Conservation (phyloP, 352 stramenopile species). For the Globisporangium mamillatum region DNA sequence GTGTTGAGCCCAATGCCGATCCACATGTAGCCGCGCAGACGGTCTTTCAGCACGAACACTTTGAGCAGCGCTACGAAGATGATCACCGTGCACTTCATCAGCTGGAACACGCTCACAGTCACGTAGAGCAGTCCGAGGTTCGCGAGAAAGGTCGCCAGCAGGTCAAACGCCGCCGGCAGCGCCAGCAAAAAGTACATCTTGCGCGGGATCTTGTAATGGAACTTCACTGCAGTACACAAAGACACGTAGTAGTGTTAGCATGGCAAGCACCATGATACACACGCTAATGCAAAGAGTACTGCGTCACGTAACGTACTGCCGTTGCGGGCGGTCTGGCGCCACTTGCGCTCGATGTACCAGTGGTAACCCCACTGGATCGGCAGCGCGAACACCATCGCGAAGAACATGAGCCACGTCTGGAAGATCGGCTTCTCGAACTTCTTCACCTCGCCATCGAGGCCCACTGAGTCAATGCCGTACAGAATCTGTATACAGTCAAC, state of each 20-base stretch:
- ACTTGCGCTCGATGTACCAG: conserved; percentile 73
- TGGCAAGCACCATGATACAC: background rate
- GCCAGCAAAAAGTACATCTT: conserved; percentile 94
- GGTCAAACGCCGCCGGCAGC: conserved; percentile 92
- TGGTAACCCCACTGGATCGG: conserved; percentile 90
- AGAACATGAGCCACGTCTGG: conserved; percentile 96
- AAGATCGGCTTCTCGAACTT: conserved; percentile 95
- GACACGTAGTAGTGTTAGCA: conserved; percentile 5
- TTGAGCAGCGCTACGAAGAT: conserved; percentile 97
- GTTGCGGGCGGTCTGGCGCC: conserved; percentile 46
- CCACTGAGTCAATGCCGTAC: conserved; percentile 88
- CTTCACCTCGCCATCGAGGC: conserved; percentile 85
- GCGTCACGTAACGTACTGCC: conserved; percentile 44
- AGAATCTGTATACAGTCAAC: conserved; percentile 73
- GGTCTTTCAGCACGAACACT: conserved; percentile 90
- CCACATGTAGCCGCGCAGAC: conserved; percentile 94
- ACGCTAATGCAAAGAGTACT: background rate
- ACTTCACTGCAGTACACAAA: conserved; percentile 47
- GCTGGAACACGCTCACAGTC: conserved; percentile 86
- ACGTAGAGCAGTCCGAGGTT: conserved; percentile 94
- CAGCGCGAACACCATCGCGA: conserved; percentile 93
- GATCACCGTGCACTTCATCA: conserved; percentile 92
- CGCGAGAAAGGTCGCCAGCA: conserved; percentile 91
- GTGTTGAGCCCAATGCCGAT: conserved; percentile 95
- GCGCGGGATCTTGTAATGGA: conserved; percentile 71